Conservation (phyloP, 2,329 filamentous ascomycete genomes). For the Zarea fungicola region DNA sequence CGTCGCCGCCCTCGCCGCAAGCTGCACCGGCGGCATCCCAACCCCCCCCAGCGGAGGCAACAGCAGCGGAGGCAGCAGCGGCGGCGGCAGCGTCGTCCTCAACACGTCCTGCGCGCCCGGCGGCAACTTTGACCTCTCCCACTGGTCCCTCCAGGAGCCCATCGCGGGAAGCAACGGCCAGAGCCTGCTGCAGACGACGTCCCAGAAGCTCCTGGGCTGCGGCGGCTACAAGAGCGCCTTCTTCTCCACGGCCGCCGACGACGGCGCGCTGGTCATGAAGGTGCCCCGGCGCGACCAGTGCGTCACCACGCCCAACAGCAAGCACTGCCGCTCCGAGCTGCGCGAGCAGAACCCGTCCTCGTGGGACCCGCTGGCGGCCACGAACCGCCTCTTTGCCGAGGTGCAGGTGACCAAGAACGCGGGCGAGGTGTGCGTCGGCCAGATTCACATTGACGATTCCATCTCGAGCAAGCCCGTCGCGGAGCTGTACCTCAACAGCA, state of each 20-base stretch:
- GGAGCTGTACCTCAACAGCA: slow-evolving; percentile 33
- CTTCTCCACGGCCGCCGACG: slow-evolving; percentile 31
- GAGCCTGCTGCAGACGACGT: slow-evolving; percentile 19
- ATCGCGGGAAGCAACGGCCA: slow-evolving; percentile 23
- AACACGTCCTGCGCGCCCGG: slow-evolving; percentile 18
- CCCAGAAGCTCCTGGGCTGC: slow-evolving; percentile 8
- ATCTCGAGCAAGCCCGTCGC: slow-evolving; percentile 33
- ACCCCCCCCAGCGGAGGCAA: too few relatives aligned
- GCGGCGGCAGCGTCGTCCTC: background rate
- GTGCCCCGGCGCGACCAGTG: slow-evolving; percentile 30
- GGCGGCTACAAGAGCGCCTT: slow-evolving; percentile 28
- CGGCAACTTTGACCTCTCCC: slow-evolving; percentile 28
- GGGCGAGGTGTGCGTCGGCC: slow-evolving; percentile 32
- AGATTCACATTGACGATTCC: slow-evolving; percentile 33
- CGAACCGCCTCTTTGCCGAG: slow-evolving; percentile 26
- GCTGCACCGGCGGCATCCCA: background rate
- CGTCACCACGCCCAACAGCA: slow-evolving; percentile 34
- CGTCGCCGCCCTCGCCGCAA: background rate
- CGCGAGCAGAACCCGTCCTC: slow-evolving; percentile 28
- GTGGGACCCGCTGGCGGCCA: slow-evolving; percentile 26
- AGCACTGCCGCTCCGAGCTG: slow-evolving; percentile 38
- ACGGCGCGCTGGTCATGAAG: slow-evolving; percentile 32
- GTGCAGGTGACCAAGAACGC: slow-evolving; percentile 28
- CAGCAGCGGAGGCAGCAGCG: too few relatives aligned
- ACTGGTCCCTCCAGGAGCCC: slow-evolving; percentile 34